Percentiles rank a stretch among this genome's conserved stretches.
Conservation (phyloP, 108 stramenopile species). For the Nitzschia sp. region DNA sequence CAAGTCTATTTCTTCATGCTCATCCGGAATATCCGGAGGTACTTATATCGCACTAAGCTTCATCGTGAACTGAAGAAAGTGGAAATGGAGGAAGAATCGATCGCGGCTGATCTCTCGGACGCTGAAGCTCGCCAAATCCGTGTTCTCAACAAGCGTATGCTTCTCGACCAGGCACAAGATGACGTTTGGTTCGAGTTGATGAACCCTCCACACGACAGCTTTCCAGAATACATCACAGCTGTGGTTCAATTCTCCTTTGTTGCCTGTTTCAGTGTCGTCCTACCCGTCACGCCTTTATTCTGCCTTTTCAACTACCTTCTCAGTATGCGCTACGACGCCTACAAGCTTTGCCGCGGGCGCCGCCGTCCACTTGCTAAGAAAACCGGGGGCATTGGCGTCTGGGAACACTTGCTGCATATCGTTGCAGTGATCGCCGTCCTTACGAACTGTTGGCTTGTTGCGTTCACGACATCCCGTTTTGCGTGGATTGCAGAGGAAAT, state of each 20-base stretch:
- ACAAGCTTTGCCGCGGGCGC: slow-evolving; percentile 92
- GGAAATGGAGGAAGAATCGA: slow-evolving; percentile 60
- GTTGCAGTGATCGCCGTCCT: slow-evolving; percentile 94
- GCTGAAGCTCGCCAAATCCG: slow-evolving; percentile 31
- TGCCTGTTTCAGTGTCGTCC: slow-evolving; percentile 94
- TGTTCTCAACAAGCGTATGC: slow-evolving; percentile 73
- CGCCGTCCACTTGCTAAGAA: slow-evolving; percentile 87
- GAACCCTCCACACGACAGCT: slow-evolving; percentile 86
- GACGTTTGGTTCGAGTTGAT: slow-evolving; percentile 86
- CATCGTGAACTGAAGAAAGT: slow-evolving; percentile 56
- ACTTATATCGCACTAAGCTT: slow-evolving; percentile 47
- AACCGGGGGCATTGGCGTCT: slow-evolving; percentile 96
- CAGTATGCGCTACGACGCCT: slow-evolving; percentile 93
- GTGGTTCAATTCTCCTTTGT: slow-evolving; percentile 94
- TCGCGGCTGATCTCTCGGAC: slow-evolving; percentile 27
- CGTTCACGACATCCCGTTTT: slow-evolving; percentile 80
- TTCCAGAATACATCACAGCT: slow-evolving; percentile 91
- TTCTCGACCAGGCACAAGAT: slow-evolving; percentile 86
- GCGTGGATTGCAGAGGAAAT: slow-evolving; percentile 47
- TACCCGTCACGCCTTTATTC: slow-evolving; percentile 93
- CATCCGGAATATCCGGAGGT: slow-evolving; percentile 63
- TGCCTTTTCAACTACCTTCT: slow-evolving; percentile 92
- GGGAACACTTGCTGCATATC: slow-evolving; percentile 95
- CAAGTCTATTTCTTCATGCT: slow-evolving; percentile 82
- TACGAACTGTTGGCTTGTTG: slow-evolving; percentile 94